Evolutionary conservation across 805 yeast species (phyloP), one percentile per base, ranked within the genome.

Genomic region (Hanseniaspora guilliermondii): DNA sequence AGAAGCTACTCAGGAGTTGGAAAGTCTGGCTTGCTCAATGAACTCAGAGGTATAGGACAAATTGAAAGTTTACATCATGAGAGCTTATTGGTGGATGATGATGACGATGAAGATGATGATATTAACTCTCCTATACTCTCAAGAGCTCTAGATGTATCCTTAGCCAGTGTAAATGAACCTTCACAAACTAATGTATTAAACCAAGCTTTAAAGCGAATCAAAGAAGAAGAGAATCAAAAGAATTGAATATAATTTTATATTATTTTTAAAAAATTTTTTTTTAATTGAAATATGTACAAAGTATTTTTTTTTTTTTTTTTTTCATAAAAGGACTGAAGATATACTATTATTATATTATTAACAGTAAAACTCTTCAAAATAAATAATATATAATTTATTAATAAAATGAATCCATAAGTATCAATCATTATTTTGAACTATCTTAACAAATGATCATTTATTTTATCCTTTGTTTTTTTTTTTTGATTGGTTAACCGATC

Each of bases 1-100:
- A 44, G 55, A 52, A 44, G 30, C n/a, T 44, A 52, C 24, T 52
- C 55, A 14, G 55, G 49, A 4, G 55, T 44, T 2, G 55, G 55
- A 6, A 52, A 44, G 38, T 17, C 39, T 2, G 47, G 48, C 8
- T 37, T 52, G 30, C 32, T 52, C 25, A 39, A 52, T 27, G 55
- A 52, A 12, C n/a, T 52, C 3, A 19, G 47, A 19, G 55, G 30
- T n/a, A 24, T 52, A 8, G 55, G 47, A 24, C 55, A 52, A 32
- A 17, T 52, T 5, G 44, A 52, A 17, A 44, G 38, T 17, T 7
- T 44, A 7, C 36, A 44, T 24, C 37, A 44, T 6, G 30, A 44
- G 3, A 24, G 37, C 5, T 22, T 47, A 8, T 30, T 42, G 12
- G 12, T 27, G 14, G 49, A 42, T 14, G 55, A 52, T 2, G 55